Evolutionary conservation across 1,284 basidiomycete species (phyloP).

Genomic region (Tranzscheliella williamsii): DNA sequence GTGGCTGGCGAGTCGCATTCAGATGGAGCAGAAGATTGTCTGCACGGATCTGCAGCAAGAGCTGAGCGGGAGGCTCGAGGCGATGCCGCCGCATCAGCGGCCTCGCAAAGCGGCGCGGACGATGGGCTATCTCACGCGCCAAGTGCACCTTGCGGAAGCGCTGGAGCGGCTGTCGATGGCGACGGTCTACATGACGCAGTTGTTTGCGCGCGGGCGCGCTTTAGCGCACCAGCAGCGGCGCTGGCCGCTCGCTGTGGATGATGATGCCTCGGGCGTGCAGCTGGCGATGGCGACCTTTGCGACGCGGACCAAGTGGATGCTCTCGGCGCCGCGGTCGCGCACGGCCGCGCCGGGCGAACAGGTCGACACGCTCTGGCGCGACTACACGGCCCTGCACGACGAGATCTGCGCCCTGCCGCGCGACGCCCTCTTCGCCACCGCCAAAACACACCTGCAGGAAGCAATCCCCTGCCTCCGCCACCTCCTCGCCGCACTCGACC

Average conservation of each 20-base stretch:
- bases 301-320: conserved; percentile 30
- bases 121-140: conserved; percentile 17
- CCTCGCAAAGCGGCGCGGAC: conserved; percentile 6
- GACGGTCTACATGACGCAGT: conserved; percentile 8
- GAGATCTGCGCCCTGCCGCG: neutral
- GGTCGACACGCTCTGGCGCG: conserved; percentile 19
- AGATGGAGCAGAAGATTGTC: conserved; percentile 22
- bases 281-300: conserved; percentile 12
- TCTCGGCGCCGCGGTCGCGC: neutral
- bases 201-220: conserved; percentile 1
- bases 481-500: neutral
- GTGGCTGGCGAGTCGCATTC: conserved; percentile 37
- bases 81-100: neutral
- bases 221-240: neutral
- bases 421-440: neutral
- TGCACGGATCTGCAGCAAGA: conserved; percentile 26
- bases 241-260: conserved; percentile 4
- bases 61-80: conserved; percentile 10
- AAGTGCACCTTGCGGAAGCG: conserved; percentile 18
- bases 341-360: neutral
- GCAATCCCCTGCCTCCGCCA: neutral
- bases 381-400: conserved; percentile 6
- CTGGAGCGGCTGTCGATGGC: conserved; percentile 14
- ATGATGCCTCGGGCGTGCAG: conserved; percentile 1
- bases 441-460: neutral